Base-by-base conservation (phyloP, 2,329 filamentous ascomycete species). In the Colletotrichum cuscutae region DNA sequence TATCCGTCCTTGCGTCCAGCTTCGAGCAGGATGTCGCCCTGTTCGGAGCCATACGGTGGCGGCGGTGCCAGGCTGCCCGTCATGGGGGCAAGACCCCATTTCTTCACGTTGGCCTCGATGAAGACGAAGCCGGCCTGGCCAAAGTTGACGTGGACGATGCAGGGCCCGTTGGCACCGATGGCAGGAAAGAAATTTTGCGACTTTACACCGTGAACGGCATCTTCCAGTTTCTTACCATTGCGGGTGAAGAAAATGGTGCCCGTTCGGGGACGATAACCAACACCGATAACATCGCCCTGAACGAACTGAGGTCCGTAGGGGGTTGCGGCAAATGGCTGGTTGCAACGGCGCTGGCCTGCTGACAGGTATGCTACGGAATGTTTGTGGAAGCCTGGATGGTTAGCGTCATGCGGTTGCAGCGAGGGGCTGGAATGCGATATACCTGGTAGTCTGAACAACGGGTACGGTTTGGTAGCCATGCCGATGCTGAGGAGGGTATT, bases 31-130 rank as follows among this genome's bases (percentile, higher is more conserved):
- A 99, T 98, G 80, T 95, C 98, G 78, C 97, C 97, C 83, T 98
- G 95, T 84, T 98, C 97, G 75, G 95, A 98, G 60, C 97, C 97
- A 80, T 99, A 99, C 1, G 97, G 97, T 63, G 97, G 97, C 56
- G 97, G 97, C 19, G 97, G 97, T 32, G 97, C 97, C 72, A 99
- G 88, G 79, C 95, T 98, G 72, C 97, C 97, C 1, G 95, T 98
- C 89, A 97, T 97, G 5, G 97, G 97, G 60, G 97, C 97, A 68
- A 99, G 86, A 2, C 97, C 97, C 97, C 97, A 99, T 87, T 98
- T 99, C 90, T 99, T 99, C 73, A 99, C 97, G 79, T 99, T 99
- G 74, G 96, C 97, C 84, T 99, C 97, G 77, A 99, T 98, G 80
- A 98, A 99, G 61, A 99, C 97, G 80, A 98, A 99, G 42, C 97